These are phyloP conservation scores for Penicillium cinerascens DNA, from an alignment of 495 filamentous ascomycete genomes.

Conservation along the genomic window DNA sequence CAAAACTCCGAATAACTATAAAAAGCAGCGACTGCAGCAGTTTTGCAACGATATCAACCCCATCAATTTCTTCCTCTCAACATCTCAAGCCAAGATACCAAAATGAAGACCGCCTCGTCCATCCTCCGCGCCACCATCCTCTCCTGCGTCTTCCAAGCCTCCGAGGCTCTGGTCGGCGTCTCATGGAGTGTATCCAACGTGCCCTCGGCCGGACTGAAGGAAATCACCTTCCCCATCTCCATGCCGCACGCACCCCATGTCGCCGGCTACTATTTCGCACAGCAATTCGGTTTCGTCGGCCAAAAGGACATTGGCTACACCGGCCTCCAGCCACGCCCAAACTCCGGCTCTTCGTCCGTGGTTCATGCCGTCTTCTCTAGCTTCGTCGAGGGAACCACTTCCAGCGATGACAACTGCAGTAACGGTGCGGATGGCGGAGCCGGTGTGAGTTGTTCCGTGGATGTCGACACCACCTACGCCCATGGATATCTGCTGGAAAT, in stretches of 20 bases:
- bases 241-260: constrained; percentile 20
- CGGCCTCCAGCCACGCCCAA: constrained; percentile 24
- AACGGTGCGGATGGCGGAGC: constrained; percentile 28
- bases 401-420: constrained; percentile 18
- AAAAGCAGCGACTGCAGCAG: not conserved
- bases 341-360: constrained; percentile 8
- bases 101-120: constrained; percentile 12
- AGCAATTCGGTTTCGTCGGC: constrained; percentile 25
- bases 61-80: not conserved
- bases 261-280: constrained; percentile 26
- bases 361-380: constrained; percentile 32
- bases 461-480: constrained; percentile 14
- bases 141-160: constrained; percentile 11
- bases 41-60: not conserved
- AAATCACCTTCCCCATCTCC: constrained; percentile 31
- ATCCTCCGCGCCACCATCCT: constrained; percentile 6
- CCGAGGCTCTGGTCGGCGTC: constrained; percentile 20
- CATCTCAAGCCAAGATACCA: not conserved
- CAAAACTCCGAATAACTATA: not conserved
- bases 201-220: constrained; percentile 11
- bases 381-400: constrained; percentile 23
- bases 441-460: constrained; percentile 26
- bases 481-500: constrained; percentile 18
- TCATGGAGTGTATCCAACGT: constrained; percentile 15
- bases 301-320: constrained; percentile 26